Evolutionary conservation across 352 stramenopile species (phyloP).

Genomic region (Phytophthora pinifolia): DNA sequence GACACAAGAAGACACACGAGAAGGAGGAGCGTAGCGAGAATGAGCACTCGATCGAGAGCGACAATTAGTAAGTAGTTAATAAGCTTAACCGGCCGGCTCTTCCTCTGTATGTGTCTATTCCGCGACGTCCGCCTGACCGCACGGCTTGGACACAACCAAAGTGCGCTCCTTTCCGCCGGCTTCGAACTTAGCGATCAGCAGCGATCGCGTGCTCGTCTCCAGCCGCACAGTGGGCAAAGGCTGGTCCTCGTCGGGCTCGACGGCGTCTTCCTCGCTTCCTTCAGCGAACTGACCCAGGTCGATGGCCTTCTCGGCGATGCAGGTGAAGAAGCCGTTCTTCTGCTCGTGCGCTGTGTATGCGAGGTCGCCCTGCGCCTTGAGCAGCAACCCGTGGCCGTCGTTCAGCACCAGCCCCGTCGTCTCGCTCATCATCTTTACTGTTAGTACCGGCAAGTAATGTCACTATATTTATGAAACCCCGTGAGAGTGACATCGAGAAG

Average conservation of each 20-base stretch:
- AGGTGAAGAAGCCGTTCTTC: conserved; percentile 77
- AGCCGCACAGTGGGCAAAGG: conserved; percentile 52
- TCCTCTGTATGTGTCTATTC: background rate
- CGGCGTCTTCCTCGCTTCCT: conserved; percentile 25
- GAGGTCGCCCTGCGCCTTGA: conserved; percentile 69
- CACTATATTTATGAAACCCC: background rate
- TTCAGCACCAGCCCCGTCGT: conserved; percentile 73
- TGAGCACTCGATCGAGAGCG: conserved; percentile 51
- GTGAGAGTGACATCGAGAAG: too few relatives aligned
- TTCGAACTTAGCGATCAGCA: conserved; percentile 63
- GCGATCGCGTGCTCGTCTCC: conserved; percentile 50
- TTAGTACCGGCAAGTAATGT: too few relatives aligned
- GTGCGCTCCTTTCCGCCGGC: conserved; percentile 45
- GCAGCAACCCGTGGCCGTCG: conserved; percentile 70
- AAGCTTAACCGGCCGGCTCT: conserved; percentile 4
- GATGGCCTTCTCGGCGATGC: conserved; percentile 68
- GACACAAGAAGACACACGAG: conserved; percentile 88
- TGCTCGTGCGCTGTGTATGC: conserved; percentile 42
- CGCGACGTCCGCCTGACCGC: conserved; percentile 17
- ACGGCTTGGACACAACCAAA: conserved; percentile 61
- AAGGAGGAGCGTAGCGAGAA: conserved; percentile 65
- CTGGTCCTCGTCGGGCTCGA: conserved; percentile 29
- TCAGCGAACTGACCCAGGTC: conserved; percentile 44
- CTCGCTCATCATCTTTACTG: conserved; percentile 46
- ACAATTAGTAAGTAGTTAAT: conserved; percentile 34